A percentile compares a stretch with the other conserved stretches of the same genome.
These are phyloP conservation scores for Silene uniflora DNA, from an alignment of 148 eudicot species.

Conservation along the genomic window DNA sequence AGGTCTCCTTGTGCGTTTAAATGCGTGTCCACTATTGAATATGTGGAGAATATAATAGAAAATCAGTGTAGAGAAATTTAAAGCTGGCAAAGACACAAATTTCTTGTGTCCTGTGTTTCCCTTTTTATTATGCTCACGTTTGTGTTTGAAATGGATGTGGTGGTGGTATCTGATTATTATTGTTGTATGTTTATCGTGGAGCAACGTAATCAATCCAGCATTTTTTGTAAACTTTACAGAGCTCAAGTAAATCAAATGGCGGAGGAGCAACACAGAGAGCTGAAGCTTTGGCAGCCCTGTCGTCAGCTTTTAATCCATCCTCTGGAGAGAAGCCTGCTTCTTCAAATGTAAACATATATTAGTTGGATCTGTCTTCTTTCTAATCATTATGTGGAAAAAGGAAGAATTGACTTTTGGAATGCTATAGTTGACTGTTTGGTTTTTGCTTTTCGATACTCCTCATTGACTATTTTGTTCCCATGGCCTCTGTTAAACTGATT, in stretches of 20 bases:
- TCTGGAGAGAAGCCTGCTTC: conserved; percentile 39
- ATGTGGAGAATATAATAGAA: background rate
- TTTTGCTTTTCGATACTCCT: background rate
- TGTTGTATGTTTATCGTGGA: conserved; percentile 1
- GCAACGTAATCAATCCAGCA: background rate
- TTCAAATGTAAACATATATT: conserved; percentile 24
- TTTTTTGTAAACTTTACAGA: conserved; percentile 31
- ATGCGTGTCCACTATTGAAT: background rate
- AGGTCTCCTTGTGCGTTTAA: background rate
- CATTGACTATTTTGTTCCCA: background rate
- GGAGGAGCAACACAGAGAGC: conserved; percentile 61
- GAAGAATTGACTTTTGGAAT: background rate
- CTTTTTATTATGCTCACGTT: background rate
- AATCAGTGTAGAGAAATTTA: background rate
- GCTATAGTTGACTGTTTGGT: background rate
- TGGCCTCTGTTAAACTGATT: conserved; percentile 7
- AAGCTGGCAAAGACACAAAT: background rate
- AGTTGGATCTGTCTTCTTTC: background rate
- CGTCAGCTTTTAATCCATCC: conserved; percentile 78
- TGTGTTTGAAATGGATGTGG: background rate
- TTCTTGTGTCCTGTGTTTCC: background rate
- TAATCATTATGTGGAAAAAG: background rate
- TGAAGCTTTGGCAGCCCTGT: conserved; percentile 50
- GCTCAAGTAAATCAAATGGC: conserved; percentile 60
- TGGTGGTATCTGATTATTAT: background rate